Evolutionary conservation across 139 green algal species (phyloP), one percentile per base, ranked within the genome.

Genomic region (Chlorella sp.): DNA sequence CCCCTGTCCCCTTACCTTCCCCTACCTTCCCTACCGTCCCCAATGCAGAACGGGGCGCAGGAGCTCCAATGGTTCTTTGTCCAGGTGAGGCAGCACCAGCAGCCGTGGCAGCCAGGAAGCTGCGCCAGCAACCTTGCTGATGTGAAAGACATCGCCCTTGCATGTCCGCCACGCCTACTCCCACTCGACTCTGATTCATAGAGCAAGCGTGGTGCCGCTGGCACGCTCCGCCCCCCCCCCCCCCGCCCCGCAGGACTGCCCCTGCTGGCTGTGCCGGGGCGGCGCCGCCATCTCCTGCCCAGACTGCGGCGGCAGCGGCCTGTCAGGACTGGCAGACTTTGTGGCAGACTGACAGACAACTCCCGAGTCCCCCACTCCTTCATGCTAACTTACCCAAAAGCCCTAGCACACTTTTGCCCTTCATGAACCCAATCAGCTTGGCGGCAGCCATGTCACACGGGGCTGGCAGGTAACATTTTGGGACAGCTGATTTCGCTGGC

Each of bases 201-300:
- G 22, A 32, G 24, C 22, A 28, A 71, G 64, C 64, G 24, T 14
- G 64, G 21, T 16, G 11, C 64, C 19, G n/a, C n/a, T n/a, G n/a
- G n/a, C n/a, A n/a, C 9, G 1, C 32, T 36, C 73, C 30, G 2
- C 32, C 19, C 7, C 24, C 32, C 22, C n/a, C 30, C 73, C 30
- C 37, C n/a, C n/a, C 16, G n/a, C 32, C 9, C 14, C 73, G 28
- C 37, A 81, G 19, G 81, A 91, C 73, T 48, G 39, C 22, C 89
- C 89, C 7, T 91, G 89, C 89, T 91, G 89, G 89, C 80, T 91
- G 28, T 91, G 89, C 79, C 77, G 64, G 28, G 79, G 80, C 34
- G 48, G 32, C 7, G 71, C 28, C 18, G 19, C 40, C 28, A 89
- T 91, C 1, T 37, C 61, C 34, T 91, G 89, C 79, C 34, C 42